Evolutionary conservation across 2,329 filamentous ascomycete species (phyloP).

Genomic region (Colletotrichum aenigma): DNA sequence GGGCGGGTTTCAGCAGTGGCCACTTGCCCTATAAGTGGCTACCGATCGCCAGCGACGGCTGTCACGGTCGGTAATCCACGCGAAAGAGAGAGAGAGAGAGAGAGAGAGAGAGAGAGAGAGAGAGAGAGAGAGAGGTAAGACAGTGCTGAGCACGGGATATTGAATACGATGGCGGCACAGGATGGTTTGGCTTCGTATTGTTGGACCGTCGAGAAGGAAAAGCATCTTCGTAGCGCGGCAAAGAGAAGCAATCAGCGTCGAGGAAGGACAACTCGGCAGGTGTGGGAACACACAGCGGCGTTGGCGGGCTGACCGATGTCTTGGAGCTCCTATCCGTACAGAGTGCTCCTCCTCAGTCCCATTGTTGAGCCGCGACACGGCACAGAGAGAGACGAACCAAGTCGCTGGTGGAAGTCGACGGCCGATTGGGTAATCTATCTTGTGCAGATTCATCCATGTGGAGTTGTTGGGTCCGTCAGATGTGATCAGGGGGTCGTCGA

Average conservation of each 20-base stretch:
- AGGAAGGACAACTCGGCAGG: neutral
- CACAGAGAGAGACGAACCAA: neutral
- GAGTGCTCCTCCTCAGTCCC: neutral
- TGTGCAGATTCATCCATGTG: conserved; percentile 19
- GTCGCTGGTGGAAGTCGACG: neutral
- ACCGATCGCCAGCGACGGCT: conserved; percentile 6
- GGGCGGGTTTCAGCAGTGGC: conserved; percentile 10
- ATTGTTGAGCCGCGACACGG: neutral
- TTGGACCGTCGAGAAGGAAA: neutral
- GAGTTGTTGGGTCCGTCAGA: conserved; percentile 5
- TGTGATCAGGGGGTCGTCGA: neutral
- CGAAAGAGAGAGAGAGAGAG: neutral
- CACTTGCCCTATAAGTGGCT: conserved; percentile 16
- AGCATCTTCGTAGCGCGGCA: neutral
- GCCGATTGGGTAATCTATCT: conserved; percentile 12
- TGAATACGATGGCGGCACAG: neutral
- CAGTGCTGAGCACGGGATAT: neutral
- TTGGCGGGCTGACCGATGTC: neutral
- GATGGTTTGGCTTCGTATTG: neutral
- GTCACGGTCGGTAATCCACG: neutral
- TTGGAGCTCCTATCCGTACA: neutral
- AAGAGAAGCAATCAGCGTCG: neutral
- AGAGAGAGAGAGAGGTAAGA: neutral
- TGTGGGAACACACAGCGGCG: neutral
- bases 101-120: neutral